Conservation (phyloP, 306 rosid species). For the Cajanus cajan region DNA sequence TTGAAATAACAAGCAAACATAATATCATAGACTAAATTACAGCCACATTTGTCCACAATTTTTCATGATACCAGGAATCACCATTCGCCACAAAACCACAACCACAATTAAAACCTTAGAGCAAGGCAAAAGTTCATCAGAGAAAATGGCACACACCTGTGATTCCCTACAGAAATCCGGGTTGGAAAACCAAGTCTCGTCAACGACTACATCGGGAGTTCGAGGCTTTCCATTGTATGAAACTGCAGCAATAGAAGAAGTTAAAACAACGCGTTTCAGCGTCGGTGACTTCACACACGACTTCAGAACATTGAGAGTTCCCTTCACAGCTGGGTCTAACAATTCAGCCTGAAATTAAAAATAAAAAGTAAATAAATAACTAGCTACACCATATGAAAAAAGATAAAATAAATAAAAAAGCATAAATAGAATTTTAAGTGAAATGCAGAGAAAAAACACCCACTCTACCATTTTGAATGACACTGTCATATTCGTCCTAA, state of each 20-base stretch:
- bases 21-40: not conserved
- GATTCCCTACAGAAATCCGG: conserved; percentile 23
- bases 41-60: not conserved
- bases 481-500: too few species aligned
- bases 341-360: conserved; percentile 30
- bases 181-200: conserved; percentile 44
- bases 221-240: conserved; percentile 16
- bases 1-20: too few species aligned
- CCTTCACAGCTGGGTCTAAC: conserved; percentile 38
- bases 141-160: conserved; percentile 12
- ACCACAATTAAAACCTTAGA: not conserved
- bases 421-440: too few species aligned
- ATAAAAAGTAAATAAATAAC: too few species aligned
- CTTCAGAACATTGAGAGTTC: conserved; percentile 39
- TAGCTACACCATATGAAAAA: too few species aligned
- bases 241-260: conserved; percentile 29
- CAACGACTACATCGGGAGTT: conserved; percentile 29
- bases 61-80: too few species aligned
- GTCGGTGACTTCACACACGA: conserved; percentile 35
- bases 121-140: not conserved
- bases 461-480: too few species aligned
- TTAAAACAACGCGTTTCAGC: conserved; percentile 34
- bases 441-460: too few species aligned
- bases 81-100: too few species aligned
- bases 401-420: too few species aligned